Evolutionary conservation across 768 basidiomycete genomes (phyloP).

Genomic region (Chalciporus chontae): DNA sequence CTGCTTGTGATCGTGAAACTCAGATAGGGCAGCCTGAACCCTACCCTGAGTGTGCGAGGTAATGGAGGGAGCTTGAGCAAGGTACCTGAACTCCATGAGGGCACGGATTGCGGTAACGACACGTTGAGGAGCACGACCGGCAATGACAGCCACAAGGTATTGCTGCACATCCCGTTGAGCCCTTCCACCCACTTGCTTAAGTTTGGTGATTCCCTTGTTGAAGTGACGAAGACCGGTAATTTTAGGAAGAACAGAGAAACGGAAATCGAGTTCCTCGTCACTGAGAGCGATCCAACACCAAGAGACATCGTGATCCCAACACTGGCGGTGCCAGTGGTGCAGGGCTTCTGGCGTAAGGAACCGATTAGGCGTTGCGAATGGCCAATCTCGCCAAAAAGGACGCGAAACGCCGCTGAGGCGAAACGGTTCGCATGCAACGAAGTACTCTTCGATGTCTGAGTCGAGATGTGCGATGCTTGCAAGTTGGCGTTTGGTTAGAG

Average conservation of each 20-base stretch:
- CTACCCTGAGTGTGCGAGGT: constrained; percentile 12
- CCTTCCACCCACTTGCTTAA: constrained; percentile 40
- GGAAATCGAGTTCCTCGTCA: constrained; percentile 7
- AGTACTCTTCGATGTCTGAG: background rate
- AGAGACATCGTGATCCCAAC: constrained; percentile 37
- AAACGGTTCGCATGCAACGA: background rate
- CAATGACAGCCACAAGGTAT: constrained; percentile 34
- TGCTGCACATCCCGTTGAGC: constrained; percentile 37
- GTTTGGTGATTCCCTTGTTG: constrained; percentile 34
- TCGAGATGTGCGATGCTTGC: constrained; percentile 1
- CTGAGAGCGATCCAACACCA: constrained; percentile 28
- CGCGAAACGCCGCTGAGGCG: constrained; percentile 6
- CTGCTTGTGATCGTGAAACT: constrained; percentile 37
- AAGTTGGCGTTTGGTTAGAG: constrained; percentile 20
- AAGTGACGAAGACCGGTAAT: constrained; percentile 35
- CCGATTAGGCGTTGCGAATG: constrained; percentile 28
- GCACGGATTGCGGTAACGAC: constrained; percentile 34
- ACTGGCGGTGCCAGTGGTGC: constrained; percentile 37
- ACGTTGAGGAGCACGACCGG: constrained; percentile 26
- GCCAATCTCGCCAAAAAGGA: constrained; percentile 39
- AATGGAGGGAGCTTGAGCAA: constrained; percentile 31
- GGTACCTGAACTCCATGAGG: constrained; percentile 37
- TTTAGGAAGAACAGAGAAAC: constrained; percentile 1
- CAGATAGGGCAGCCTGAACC: constrained; percentile 19
- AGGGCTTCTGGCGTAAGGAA: constrained; percentile 38